These are phyloP conservation scores for Penicillium argentinense DNA, from an alignment of 495 filamentous ascomycete species.

Conservation along the genomic window DNA sequence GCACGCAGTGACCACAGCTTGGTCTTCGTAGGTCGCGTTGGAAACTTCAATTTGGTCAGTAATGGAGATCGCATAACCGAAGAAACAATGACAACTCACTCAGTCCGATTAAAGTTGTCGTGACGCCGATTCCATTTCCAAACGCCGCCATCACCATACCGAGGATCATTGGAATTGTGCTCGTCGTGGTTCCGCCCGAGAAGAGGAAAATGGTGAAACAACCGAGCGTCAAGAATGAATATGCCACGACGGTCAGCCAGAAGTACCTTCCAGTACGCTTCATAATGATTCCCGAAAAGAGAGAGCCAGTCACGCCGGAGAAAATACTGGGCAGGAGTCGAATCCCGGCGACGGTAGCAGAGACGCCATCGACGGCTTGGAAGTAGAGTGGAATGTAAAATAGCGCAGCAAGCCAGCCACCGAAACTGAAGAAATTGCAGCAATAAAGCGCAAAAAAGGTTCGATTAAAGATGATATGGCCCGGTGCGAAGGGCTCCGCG, in stretches of 20 bases:
- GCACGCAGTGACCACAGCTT: conserved; percentile 79
- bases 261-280: conserved; percentile 76
- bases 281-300: conserved; percentile 72
- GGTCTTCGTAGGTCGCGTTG: conserved; percentile 65
- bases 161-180: conserved; percentile 49
- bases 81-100: conserved; percentile 53
- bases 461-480: conserved; percentile 73
- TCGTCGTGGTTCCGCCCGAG: conserved; percentile 52
- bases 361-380: conserved; percentile 69
- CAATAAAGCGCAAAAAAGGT: conserved; percentile 67
- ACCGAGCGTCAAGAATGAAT: conserved; percentile 52
- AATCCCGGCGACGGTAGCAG: conserved; percentile 64
- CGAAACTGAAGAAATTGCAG: conserved; percentile 77
- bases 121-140: conserved; percentile 67
- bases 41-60: conserved; percentile 52
- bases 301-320: conserved; percentile 62
- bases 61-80: no score
- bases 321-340: conserved; percentile 67
- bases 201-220: conserved; percentile 57
- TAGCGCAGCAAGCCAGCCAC: conserved; percentile 59
- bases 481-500: conserved; percentile 74
- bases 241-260: conserved; percentile 65
- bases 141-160: conserved; percentile 58
- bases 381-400: conserved; percentile 83
- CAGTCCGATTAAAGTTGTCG: conserved; percentile 64